These are phyloP conservation scores for Colletotrichum sp. DNA, from an alignment of 2,329 filamentous ascomycete species.

Conservation along the genomic window DNA sequence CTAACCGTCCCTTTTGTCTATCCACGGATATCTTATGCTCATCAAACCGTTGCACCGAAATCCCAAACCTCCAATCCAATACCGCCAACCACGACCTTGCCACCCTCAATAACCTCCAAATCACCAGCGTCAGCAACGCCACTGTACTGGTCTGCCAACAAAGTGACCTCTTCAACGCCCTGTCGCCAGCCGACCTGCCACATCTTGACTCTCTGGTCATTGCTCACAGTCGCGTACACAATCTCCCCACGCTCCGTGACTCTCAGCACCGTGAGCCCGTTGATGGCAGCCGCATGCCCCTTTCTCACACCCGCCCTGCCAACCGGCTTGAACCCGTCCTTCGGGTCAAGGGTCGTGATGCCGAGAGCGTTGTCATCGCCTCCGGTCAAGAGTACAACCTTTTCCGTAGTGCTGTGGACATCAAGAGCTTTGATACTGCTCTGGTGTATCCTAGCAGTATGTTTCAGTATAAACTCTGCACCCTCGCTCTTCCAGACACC, in stretches of 20 bases:
- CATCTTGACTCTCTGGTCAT: constrained; percentile 65
- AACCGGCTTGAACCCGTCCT: constrained; percentile 18
- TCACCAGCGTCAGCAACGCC: constrained; percentile 66
- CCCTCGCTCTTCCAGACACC: constrained; percentile 56
- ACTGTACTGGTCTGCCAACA: constrained; percentile 59
- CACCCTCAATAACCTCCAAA: constrained; percentile 41
- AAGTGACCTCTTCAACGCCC: constrained; percentile 30
- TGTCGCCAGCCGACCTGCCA: constrained; percentile 46
- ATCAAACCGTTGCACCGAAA: background rate
- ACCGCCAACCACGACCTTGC: constrained; percentile 45
- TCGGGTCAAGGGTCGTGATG: constrained; percentile 48
- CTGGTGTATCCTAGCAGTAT: constrained; percentile 69
- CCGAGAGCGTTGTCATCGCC: constrained; percentile 89
- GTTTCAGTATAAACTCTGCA: constrained; percentile 29
- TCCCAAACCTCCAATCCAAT: constrained; percentile 53
- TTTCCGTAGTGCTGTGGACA: constrained; percentile 37
- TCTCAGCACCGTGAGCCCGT: constrained; percentile 51
- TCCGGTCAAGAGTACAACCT: constrained; percentile 69
- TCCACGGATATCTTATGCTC: background rate
- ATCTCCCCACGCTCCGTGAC: constrained; percentile 11
- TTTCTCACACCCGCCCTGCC: constrained; percentile 45
- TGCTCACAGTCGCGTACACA: constrained; percentile 53
- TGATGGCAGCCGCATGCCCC: constrained; percentile 77
- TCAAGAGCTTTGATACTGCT: constrained; percentile 77
- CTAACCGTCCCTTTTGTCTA: background rate